Conservation (phyloP, 352 stramenopile genomes). For the Pythium plurisporium region DNA sequence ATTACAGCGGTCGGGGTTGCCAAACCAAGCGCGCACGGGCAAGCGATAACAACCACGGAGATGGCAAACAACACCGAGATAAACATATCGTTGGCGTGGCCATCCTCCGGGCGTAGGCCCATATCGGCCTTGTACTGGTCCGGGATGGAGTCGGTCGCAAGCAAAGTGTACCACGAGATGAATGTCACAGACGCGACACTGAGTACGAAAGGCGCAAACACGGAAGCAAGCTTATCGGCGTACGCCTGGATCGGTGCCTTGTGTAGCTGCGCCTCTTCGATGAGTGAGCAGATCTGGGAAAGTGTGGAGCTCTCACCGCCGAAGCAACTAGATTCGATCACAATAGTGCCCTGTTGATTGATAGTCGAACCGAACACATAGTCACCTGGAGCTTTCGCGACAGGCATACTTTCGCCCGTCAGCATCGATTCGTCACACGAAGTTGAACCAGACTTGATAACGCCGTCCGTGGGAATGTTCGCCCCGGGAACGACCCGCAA, state of each 20-base stretch:
- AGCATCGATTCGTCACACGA: slow-evolving; percentile 79
- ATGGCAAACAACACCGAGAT: slow-evolving; percentile 83
- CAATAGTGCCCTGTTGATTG: slow-evolving; percentile 76
- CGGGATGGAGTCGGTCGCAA: slow-evolving; percentile 49
- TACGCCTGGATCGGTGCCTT: slow-evolving; percentile 88
- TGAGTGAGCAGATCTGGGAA: slow-evolving; percentile 77
- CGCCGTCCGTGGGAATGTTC: slow-evolving; percentile 79
- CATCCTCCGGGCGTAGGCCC: slow-evolving; percentile 39
- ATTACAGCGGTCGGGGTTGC: slow-evolving; percentile 85
- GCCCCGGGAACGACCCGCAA: slow-evolving; percentile 66
- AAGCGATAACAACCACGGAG: slow-evolving; percentile 87
- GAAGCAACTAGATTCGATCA: slow-evolving; percentile 83
- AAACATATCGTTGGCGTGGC: slow-evolving; percentile 64
- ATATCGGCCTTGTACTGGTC: slow-evolving; percentile 44
- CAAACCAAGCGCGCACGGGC: slow-evolving; percentile 77
- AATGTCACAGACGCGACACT: slow-evolving; percentile 55
- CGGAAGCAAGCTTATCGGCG: slow-evolving; percentile 56
- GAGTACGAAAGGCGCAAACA: slow-evolving; percentile 71
- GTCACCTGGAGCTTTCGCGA: slow-evolving; percentile 69
- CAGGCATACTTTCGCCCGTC: slow-evolving; percentile 86
- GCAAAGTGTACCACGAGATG: slow-evolving; percentile 47
- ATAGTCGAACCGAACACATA: slow-evolving; percentile 85
- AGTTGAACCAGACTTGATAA: slow-evolving; percentile 66
- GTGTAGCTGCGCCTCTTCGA: slow-evolving; percentile 83
- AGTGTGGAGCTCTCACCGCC: slow-evolving; percentile 63